phyloP scores from a whole-genome alignment of 805 yeast genomes.

The Tanozyma kutaoensis region DNA sequence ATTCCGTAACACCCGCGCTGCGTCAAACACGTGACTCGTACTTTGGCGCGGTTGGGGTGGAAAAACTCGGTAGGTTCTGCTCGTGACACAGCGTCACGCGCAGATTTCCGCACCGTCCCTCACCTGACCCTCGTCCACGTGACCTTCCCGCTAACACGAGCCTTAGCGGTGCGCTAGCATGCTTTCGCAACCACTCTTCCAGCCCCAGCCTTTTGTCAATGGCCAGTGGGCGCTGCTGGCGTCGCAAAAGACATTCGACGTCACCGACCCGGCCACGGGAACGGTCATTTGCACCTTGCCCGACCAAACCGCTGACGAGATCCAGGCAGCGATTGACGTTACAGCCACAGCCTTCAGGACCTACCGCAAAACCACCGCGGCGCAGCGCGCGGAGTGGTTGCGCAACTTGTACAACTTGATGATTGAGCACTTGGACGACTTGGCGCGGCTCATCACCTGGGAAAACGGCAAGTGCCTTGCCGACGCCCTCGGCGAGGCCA shows the following conservation, averaged over 20 bases:
- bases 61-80: too few species aligned
- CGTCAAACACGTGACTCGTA: too few species aligned
- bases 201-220: constrained; percentile 20
- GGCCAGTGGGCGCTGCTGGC: constrained; percentile 26
- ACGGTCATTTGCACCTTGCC: constrained; percentile 21
- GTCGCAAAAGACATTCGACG: constrained; percentile 22
- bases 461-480: constrained; percentile 47
- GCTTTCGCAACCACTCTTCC: too few species aligned
- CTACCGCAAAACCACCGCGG: constrained; percentile 33
- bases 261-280: constrained; percentile 27
- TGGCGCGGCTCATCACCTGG: constrained; percentile 42
- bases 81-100: too few species aligned
- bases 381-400: constrained; percentile 37
- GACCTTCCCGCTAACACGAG: too few species aligned
- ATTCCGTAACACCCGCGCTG: too few species aligned
- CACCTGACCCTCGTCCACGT: too few species aligned
- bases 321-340: constrained; percentile 31
- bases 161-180: too few species aligned
- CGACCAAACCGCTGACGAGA: constrained; percentile 32
- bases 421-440: constrained; percentile 42
- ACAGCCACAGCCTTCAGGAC: constrained; percentile 33
- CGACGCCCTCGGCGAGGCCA: constrained; percentile 43
- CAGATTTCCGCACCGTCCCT: too few species aligned
- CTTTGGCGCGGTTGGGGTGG: too few species aligned
- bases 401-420: constrained; percentile 37